Evolutionary conservation across 2,329 filamentous ascomycete species (phyloP).

Genomic region (Aspergillus japonicus): DNA sequence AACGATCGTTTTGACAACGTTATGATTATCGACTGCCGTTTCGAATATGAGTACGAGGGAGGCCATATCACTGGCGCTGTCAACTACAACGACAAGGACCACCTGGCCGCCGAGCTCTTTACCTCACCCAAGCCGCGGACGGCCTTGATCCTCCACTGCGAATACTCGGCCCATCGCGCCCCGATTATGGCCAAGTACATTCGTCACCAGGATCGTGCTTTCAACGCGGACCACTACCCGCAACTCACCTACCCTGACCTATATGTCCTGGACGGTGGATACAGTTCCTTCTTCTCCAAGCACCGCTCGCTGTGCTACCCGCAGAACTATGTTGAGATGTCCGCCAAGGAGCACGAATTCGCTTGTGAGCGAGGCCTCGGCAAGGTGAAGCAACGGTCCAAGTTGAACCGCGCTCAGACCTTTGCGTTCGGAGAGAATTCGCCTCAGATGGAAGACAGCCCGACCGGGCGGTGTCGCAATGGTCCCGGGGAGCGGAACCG

Average conservation of each 20-base stretch:
- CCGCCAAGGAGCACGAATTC: conserved; percentile 81
- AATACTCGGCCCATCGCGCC: conserved; percentile 95
- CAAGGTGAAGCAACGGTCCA: conserved; percentile 83
- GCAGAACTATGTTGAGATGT: conserved; percentile 97
- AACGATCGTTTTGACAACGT: conserved; percentile 73
- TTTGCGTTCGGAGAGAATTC: conserved; percentile 86
- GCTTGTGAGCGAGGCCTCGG: conserved; percentile 95
- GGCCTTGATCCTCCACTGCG: conserved; percentile 91
- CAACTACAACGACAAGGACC: conserved; percentile 96
- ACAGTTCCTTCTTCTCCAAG: conserved; percentile 84
- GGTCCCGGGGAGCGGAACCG: conserved; percentile 29
- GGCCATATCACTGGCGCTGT: conserved; percentile 91
- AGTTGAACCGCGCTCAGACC: conserved; percentile 82
- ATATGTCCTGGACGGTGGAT: conserved; percentile 95
- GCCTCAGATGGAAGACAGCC: conserved; percentile 61
- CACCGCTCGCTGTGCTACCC: conserved; percentile 82
- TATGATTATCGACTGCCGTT: conserved; percentile 91
- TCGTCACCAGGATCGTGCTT: conserved; percentile 79
- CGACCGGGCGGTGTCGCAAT: conserved; percentile 51
- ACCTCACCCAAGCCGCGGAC: conserved; percentile 67
- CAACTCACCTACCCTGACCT: conserved; percentile 91
- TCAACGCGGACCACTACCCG: conserved; percentile 84
- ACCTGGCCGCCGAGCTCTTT: conserved; percentile 77
- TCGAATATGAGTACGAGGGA: conserved; percentile 97
- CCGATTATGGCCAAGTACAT: conserved; percentile 95